These are phyloP conservation scores for Phytopythium boreale DNA, from an alignment of 352 stramenopile genomes.

Conservation along the genomic window DNA sequence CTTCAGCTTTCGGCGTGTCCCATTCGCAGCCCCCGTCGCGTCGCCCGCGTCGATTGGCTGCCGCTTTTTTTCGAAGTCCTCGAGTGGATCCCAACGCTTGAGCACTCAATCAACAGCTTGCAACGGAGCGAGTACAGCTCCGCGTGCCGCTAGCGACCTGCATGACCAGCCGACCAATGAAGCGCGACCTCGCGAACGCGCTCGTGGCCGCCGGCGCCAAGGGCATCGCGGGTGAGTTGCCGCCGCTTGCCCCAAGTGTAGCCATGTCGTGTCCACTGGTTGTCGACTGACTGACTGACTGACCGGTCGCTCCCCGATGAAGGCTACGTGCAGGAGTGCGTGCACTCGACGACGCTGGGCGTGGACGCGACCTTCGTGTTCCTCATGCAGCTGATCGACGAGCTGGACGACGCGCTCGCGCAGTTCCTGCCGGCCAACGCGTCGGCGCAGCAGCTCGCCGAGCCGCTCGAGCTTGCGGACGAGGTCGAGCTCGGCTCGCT, in stretches of 20 bases:
- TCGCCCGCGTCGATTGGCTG: not conserved
- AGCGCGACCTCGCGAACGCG: slow-evolving; percentile 26
- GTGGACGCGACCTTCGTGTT: slow-evolving; percentile 59
- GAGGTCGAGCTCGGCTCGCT: slow-evolving; percentile 72
- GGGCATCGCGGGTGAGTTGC: slow-evolving; percentile 22
- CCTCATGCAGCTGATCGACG: slow-evolving; percentile 56
- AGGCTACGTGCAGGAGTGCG: slow-evolving; percentile 73
- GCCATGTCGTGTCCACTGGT: slow-evolving; percentile 5
- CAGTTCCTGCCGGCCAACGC: slow-evolving; percentile 28
- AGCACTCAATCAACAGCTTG: not conserved
- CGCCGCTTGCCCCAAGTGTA: not conserved
- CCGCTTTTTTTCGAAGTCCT: not conserved
- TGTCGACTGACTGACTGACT: not conserved
- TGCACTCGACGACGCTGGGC: slow-evolving; percentile 66
- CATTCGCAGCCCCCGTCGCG: not conserved
- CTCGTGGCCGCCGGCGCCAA: slow-evolving; percentile 23
- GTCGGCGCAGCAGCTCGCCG: slow-evolving; percentile 12
- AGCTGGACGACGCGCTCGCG: slow-evolving; percentile 50
- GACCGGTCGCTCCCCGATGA: not conserved
- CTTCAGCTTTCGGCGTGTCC: not conserved
- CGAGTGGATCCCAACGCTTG: not conserved
- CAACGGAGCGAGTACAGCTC: not conserved
- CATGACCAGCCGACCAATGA: slow-evolving; percentile 8
- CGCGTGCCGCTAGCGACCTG: not conserved
- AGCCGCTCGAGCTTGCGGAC: slow-evolving; percentile 36